Evolutionary conservation across 495 filamentous ascomycete species (phyloP), one percentile per base, ranked within the genome.

Genomic region (Symbiotaphrina buchneri): DNA sequence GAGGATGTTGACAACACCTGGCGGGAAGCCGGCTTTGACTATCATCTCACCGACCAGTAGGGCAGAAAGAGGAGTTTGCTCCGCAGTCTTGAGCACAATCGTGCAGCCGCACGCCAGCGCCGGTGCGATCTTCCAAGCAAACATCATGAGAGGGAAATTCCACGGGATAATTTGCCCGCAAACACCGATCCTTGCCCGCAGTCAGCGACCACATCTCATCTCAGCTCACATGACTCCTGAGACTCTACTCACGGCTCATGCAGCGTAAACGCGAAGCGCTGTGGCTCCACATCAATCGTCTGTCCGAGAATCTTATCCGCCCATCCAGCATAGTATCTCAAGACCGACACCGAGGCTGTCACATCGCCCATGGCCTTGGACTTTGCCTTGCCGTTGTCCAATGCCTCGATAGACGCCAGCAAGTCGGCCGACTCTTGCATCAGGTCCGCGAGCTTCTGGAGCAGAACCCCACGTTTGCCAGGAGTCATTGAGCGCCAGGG

Each of bases 291-390:
- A 40, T 94, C 87, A 37, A 93, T 75, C 39, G 85, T 82, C 58
- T 85, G 85, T 49, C 87, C 87, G 59, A 81, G 69, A 43, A 97
- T 74, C 74, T 97, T 97, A 57, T 97, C 87, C 30, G 90, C 80
- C 83, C 83, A 97, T 33, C 87, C 87, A 50, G 70, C 90, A 45
- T 95, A 97, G 63, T 95, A 97, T 51, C 84, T 68, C 35, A 95
- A 49, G 53, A 67, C 74, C 44, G 62, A 70, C 32, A 70, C 63
- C 25, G 70, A 67, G 42, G 59, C 59, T 33, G 49, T 46, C 21
- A 93, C 63, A 42, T 97, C 87, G 34, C 61, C 68, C 54, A 73
- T 73, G 46, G 84, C 76, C 65, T 87, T 68, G 36, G 49, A 60
- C 47, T 90, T 53, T 38, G 79, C 67, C 69, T 97, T 97, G 47